Conservation (phyloP, 441 rosid species). For the Oxalis stricta region DNA sequence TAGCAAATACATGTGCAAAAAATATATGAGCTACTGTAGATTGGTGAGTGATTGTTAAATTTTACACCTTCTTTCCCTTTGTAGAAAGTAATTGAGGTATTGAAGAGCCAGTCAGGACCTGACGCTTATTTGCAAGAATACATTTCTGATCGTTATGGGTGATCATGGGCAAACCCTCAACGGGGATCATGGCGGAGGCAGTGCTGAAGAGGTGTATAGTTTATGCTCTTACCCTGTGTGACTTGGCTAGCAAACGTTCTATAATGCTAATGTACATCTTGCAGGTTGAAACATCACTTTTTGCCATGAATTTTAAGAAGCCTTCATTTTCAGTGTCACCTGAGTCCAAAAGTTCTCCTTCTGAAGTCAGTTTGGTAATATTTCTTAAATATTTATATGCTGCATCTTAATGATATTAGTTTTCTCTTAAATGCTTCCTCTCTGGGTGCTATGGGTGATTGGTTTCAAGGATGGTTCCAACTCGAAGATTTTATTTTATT, state of each 20-base stretch:
- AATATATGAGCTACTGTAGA: no score
- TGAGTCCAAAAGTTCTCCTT: constrained; percentile 54
- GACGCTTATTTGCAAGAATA: constrained; percentile 79
- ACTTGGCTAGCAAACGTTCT: constrained; percentile 8
- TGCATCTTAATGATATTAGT: no score
- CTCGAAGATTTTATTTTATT: no score
- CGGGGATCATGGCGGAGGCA: constrained; percentile 99
- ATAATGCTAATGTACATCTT: constrained; percentile 13
- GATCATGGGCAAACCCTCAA: constrained; percentile 97
- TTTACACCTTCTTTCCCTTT: background rate
- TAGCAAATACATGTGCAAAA: no score
- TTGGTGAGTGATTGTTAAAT: background rate
- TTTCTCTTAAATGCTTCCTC: no score
- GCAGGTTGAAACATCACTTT: constrained; percentile 89
- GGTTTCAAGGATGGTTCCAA: no score
- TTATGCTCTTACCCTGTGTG: constrained; percentile 4
- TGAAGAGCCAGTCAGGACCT: constrained; percentile 61
- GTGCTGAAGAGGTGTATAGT: constrained; percentile 72
- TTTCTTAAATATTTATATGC: constrained; percentile 4
- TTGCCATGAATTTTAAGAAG: constrained; percentile 80
- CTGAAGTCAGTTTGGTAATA: constrained; percentile 45
- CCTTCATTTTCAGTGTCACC: constrained; percentile 43
- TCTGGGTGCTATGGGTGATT: no score
- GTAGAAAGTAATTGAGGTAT: constrained; percentile 49
- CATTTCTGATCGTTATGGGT: constrained; percentile 88